Evolutionary conservation across 225 moss, liverwort and hornwort genomes (phyloP).

Genomic region (Marchantia polymorpha): DNA sequence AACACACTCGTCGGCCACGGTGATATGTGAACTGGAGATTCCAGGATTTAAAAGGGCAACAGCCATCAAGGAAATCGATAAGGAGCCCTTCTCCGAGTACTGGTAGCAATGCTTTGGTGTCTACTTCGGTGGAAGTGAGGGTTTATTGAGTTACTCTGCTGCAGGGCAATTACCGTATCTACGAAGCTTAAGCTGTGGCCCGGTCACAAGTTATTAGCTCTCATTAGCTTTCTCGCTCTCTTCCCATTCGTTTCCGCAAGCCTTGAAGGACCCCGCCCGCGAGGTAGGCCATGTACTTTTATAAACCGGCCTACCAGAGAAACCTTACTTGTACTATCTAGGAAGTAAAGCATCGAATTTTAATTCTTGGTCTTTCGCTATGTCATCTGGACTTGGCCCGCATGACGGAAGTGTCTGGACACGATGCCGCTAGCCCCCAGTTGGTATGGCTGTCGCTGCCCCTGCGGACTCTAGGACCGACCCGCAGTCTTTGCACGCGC

Average conservation of each 20-base stretch:
- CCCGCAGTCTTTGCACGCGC: neutral
- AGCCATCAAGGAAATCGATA: neutral
- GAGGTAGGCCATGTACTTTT: conserved; percentile 19
- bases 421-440: neutral
- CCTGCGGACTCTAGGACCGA: neutral
- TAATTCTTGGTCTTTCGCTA: neutral
- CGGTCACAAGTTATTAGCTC: conserved; percentile 6
- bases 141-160: conserved; percentile 10
- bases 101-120: conserved; percentile 11
- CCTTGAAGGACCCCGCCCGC: conserved; percentile 18
- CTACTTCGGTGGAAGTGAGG: conserved; percentile 5
- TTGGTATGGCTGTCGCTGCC: neutral
- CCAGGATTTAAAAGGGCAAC: conserved; percentile 7
- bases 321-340: conserved; percentile 21
- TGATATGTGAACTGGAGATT: neutral
- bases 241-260: conserved; percentile 18
- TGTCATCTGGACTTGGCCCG: neutral
- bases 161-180: neutral
- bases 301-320: conserved; percentile 6
- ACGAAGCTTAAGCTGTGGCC: conserved; percentile 8
- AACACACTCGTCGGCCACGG: conserved; percentile 5
- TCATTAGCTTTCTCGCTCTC: conserved; percentile 11
- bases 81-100: conserved; percentile 6
- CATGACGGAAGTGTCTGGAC: neutral
- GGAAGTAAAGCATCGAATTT: conserved; percentile 13